Percentiles rank a stretch among this genome's conserved stretches.
Conservation (phyloP, 2,329 filamentous ascomycete genomes). For the Diaporthe sp. region DNA sequence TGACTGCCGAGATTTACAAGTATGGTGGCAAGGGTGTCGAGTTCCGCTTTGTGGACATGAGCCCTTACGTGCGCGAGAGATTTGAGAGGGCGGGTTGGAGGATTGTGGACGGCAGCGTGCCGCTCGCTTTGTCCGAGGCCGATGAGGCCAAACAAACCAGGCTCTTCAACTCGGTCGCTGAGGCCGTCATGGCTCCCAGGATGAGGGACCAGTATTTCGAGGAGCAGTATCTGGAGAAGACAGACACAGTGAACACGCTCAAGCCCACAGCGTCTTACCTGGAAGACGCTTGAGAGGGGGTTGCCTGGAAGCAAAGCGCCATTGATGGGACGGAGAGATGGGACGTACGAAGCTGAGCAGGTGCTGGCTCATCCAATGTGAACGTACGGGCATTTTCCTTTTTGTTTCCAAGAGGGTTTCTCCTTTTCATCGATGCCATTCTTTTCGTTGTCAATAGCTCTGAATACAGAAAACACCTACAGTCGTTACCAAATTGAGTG, state of each 20-base stretch:
- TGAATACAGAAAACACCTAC: slow-evolving; percentile 4
- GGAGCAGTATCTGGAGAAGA: slow-evolving; percentile 22
- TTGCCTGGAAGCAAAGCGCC: background rate
- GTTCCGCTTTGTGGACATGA: slow-evolving; percentile 63
- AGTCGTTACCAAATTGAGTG: slow-evolving; percentile 16
- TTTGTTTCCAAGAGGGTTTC: background rate
- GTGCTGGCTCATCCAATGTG: slow-evolving; percentile 10
- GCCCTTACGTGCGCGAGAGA: slow-evolving; percentile 53
- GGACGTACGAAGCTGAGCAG: slow-evolving; percentile 8
- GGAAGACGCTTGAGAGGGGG: slow-evolving; percentile 21
- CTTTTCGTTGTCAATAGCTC: background rate
- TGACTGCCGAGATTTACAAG: slow-evolving; percentile 60
- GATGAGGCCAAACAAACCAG: slow-evolving; percentile 13
- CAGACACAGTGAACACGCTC: background rate
- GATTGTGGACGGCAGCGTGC: slow-evolving; percentile 44
- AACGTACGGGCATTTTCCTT: slow-evolving; percentile 1
- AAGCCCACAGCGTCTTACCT: slow-evolving; percentile 13
- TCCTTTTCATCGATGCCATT: slow-evolving; percentile 10
- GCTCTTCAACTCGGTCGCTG: slow-evolving; percentile 30
- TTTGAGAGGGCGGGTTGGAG: slow-evolving; percentile 55
- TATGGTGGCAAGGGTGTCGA: slow-evolving; percentile 61
- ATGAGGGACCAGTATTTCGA: slow-evolving; percentile 12
- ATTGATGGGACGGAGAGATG: background rate
- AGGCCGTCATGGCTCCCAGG: slow-evolving; percentile 32
- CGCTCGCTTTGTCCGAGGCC: background rate